These are phyloP conservation scores for Cercospora zeae-maydis DNA, from an alignment of 2,329 filamentous ascomycete species.

Conservation along the genomic window DNA sequence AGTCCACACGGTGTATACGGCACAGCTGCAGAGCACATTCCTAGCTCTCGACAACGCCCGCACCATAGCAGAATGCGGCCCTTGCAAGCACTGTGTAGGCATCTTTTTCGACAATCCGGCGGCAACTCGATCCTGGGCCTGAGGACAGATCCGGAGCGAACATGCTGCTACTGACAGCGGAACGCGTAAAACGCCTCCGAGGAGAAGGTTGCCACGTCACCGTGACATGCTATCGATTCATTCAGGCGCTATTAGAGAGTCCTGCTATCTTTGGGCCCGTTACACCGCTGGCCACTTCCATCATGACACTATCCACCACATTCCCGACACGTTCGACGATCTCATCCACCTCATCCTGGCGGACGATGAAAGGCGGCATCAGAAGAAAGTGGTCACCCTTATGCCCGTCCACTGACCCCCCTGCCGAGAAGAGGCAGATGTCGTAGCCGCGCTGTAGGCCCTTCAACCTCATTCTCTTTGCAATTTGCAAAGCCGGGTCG, in stretches of 20 bases:
- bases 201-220: background rate
- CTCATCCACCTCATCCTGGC: conserved; percentile 6
- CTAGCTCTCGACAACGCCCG: too few species aligned
- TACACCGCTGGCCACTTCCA: conserved; percentile 2
- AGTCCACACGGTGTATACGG: too few species aligned
- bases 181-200: background rate
- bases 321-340: conserved; percentile 7
- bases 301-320: conserved; percentile 5
- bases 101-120: background rate
- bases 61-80: background rate
- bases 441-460: conserved; percentile 6
- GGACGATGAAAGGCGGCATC: conserved; percentile 6
- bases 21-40: too few species aligned
- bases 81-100: background rate
- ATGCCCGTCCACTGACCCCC: conserved; percentile 4
- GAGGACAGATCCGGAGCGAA: background rate
- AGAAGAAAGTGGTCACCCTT: conserved; percentile 10
- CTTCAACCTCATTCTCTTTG: conserved; percentile 9
- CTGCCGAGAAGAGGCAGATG: conserved; percentile 2
- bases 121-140: background rate
- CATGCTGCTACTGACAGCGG: background rate
- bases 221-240: background rate
- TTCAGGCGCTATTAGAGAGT: conserved; percentile 6
- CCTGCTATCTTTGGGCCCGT: conserved; percentile 6
- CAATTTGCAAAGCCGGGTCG: conserved; percentile 9